Conservation (phyloP, 805 yeast genomes). For the Candida multigemmis region DNA sequence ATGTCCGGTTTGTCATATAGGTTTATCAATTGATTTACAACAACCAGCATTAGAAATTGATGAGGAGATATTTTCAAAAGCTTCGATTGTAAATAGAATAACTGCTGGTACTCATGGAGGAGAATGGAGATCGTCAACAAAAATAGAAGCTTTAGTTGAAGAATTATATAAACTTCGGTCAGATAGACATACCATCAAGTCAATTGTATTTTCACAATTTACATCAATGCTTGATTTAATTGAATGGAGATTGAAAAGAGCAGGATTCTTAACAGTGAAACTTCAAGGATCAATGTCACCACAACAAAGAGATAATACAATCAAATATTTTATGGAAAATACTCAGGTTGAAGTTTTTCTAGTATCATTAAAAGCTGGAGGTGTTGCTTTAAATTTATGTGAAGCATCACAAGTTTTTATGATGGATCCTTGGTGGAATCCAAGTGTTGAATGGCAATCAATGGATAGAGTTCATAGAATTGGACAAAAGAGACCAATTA, state of each 20-base stretch:
- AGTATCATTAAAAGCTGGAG: slow-evolving; percentile 96
- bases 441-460: slow-evolving; percentile 96
- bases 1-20: slow-evolving; percentile 96
- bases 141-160: slow-evolving; percentile 92
- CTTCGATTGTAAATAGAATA: slow-evolving; percentile 77
- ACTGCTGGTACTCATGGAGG: slow-evolving; percentile 62
- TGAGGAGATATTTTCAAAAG: slow-evolving; percentile 48
- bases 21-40: slow-evolving; percentile 78
- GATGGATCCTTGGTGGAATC: slow-evolving; percentile 99
- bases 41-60: slow-evolving; percentile 79
- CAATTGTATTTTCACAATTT: slow-evolving; percentile 95
- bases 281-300: slow-evolving; percentile 98
- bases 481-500: slow-evolving; percentile 91
- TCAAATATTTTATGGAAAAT: slow-evolving; percentile 85
- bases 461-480: slow-evolving; percentile 98
- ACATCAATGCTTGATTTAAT: slow-evolving; percentile 94
- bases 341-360: slow-evolving; percentile 88
- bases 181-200: slow-evolving; percentile 81
- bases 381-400: slow-evolving; percentile 92
- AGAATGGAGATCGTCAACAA: slow-evolving; percentile 90
- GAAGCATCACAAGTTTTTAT: slow-evolving; percentile 96
- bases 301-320: slow-evolving; percentile 84
- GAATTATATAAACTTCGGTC: slow-evolving; percentile 82
- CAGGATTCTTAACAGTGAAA: slow-evolving; percentile 92
- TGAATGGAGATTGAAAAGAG: slow-evolving; percentile 91